Evolutionary conservation across 2,329 filamentous ascomycete genomes (phyloP).

Genomic region (Plectosphaerella plurivora): DNA sequence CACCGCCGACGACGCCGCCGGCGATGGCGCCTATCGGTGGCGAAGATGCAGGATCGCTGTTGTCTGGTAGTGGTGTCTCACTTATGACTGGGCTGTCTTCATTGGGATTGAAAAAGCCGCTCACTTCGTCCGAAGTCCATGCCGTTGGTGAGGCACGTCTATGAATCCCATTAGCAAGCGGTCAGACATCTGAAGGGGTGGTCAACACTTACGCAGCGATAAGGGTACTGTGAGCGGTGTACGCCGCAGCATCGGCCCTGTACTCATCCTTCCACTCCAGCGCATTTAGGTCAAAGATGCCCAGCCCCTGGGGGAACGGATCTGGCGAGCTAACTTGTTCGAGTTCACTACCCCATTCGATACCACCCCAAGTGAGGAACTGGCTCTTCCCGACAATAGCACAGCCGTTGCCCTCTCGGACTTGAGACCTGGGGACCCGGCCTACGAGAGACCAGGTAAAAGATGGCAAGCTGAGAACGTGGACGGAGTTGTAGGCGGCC

Average conservation of each 20-base stretch:
- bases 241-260: background rate
- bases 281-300: slow-evolving; percentile 1
- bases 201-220: too few species aligned
- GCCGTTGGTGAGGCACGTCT: too few species aligned
- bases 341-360: background rate
- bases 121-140: too few species aligned
- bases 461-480: slow-evolving; percentile 27
- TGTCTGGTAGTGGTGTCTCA: background rate
- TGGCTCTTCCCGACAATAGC: background rate
- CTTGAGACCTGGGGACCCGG: slow-evolving; percentile 7
- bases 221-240: background rate
- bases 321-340: background rate
- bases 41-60: background rate
- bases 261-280: slow-evolving; percentile 1
- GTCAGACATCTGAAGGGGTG: too few species aligned
- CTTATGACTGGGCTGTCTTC: too few species aligned
- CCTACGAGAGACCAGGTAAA: slow-evolving; percentile 28
- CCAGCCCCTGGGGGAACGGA: background rate
- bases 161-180: too few species aligned
- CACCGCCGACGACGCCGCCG: background rate
- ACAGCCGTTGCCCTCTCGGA: background rate
- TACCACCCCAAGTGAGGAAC: background rate
- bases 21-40: background rate
- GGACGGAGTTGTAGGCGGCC: slow-evolving; percentile 21
- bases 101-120: too few species aligned